Percentiles rank a stretch among this genome's conserved stretches.
phyloP scores from a whole-genome alignment of 805 yeast species.

The Candida verbasci region DNA sequence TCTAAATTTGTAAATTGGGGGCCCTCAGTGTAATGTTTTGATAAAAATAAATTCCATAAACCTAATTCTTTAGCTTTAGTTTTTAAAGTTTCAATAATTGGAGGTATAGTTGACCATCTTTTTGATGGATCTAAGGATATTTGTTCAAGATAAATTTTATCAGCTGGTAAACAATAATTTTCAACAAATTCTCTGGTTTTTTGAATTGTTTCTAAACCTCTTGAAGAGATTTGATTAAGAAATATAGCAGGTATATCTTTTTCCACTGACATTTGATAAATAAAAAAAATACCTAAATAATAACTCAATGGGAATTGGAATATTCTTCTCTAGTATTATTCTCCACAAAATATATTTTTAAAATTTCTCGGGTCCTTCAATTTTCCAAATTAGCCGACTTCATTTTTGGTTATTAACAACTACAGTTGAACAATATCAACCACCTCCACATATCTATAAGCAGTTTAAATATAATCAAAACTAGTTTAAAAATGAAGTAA shows the following conservation, averaged over 20 bases:
- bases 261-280: constrained; percentile 9
- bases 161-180: constrained; percentile 55
- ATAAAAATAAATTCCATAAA: constrained; percentile 58
- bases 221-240: constrained; percentile 30
- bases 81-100: constrained; percentile 48
- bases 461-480: too few species aligned
- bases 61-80: constrained; percentile 48
- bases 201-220: constrained; percentile 35
- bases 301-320: too few species aligned
- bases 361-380: too few species aligned
- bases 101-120: constrained; percentile 48
- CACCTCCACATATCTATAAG: too few species aligned
- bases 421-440: too few species aligned
- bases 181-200: constrained; percentile 48
- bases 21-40: constrained; percentile 44
- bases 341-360: too few species aligned
- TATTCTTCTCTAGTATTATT: too few species aligned
- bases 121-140: constrained; percentile 32
- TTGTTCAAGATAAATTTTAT: constrained; percentile 38
- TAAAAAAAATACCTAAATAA: too few species aligned
- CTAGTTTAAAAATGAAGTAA: too few species aligned
- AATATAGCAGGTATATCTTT: constrained; percentile 41
- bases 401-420: too few species aligned
- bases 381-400: too few species aligned
- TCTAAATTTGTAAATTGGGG: constrained; percentile 60